A percentile compares a stretch with the other conserved stretches of the same genome.
Evolutionary conservation across 108 stramenopile genomes (phyloP).

Genomic region (Nitzschia sp.): DNA sequence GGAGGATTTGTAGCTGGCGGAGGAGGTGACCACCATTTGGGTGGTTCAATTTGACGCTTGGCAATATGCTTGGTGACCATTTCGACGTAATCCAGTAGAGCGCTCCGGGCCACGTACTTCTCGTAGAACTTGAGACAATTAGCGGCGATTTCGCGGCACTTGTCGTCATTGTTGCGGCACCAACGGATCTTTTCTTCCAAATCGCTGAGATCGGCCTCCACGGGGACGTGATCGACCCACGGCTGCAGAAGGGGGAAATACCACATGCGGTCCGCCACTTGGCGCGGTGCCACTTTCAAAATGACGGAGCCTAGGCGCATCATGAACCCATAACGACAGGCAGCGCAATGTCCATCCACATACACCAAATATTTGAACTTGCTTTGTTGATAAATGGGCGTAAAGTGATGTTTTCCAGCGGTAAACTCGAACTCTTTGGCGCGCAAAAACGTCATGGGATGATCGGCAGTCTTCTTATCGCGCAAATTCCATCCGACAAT

Average conservation of each 20-base stretch:
- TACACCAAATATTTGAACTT: conserved; percentile 98
- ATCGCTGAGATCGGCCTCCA: conserved; percentile 94
- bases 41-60: conserved; percentile 75
- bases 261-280: conserved; percentile 99
- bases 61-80: conserved; percentile 83
- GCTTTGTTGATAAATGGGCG: conserved; percentile 98
- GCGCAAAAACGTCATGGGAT: conserved; percentile 90
- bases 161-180: conserved; percentile 95
- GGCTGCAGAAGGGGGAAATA: conserved; percentile 97
- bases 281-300: conserved; percentile 90
- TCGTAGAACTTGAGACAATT: conserved; percentile 82
- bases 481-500: conserved; percentile 98
- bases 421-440: conserved; percentile 85
- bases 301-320: conserved; percentile 99
- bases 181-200: conserved; percentile 96
- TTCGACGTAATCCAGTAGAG: conserved; percentile 94
- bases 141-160: conserved; percentile 88
- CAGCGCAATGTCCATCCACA: conserved; percentile 99
- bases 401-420: conserved; percentile 92
- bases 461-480: conserved; percentile 91
- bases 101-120: conserved; percentile 79
- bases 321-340: conserved; percentile 99
- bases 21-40: conserved; percentile 71
- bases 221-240: conserved; percentile 96
- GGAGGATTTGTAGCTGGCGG: conserved; percentile 54